phyloP scores from a whole-genome alignment of 257 asterid genomes.

The Ilex aquifolium region DNA sequence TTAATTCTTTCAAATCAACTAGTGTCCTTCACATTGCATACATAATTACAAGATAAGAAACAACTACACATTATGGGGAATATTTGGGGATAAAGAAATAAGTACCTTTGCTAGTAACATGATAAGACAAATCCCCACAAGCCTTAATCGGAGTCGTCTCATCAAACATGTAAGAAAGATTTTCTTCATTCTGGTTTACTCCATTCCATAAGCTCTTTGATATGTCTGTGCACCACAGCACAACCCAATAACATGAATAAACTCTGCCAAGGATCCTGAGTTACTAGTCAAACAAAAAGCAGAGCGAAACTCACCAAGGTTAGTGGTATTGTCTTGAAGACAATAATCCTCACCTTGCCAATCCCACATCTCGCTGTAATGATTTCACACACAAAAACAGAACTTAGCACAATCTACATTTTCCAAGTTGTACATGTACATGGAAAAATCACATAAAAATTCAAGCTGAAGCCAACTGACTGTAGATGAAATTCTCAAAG shows the following conservation, averaged over 20 bases:
- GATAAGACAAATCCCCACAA: slow-evolving; percentile 15
- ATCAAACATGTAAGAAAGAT: slow-evolving; percentile 13
- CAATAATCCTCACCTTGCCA: slow-evolving; percentile 15
- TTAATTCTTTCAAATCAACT: slow-evolving; percentile 10
- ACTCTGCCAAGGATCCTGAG: background rate
- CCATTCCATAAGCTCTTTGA: slow-evolving; percentile 16
- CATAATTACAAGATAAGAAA: background rate
- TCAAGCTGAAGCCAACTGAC: background rate
- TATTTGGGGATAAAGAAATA: background rate
- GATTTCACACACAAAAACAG: slow-evolving; percentile 6
- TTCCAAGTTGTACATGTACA: background rate
- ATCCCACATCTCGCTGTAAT: slow-evolving; percentile 17
- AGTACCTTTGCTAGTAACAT: slow-evolving; percentile 13
- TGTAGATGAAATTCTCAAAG: background rate
- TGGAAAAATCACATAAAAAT: background rate
- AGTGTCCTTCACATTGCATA: background rate
- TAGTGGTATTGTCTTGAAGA: slow-evolving; percentile 12
- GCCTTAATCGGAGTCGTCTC: slow-evolving; percentile 29
- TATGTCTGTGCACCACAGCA: slow-evolving; percentile 9
- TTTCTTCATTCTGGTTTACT: slow-evolving; percentile 7
- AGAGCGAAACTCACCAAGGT: slow-evolving; percentile 6
- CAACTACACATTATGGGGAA: background rate
- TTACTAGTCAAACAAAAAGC: background rate
- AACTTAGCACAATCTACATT: background rate
- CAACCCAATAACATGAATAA: background rate